Percentiles rank a stretch among this genome's conserved stretches.
phyloP scores from a whole-genome alignment of 2,329 filamentous ascomycete genomes.

The Sclerotinia sclerotiorum region DNA sequence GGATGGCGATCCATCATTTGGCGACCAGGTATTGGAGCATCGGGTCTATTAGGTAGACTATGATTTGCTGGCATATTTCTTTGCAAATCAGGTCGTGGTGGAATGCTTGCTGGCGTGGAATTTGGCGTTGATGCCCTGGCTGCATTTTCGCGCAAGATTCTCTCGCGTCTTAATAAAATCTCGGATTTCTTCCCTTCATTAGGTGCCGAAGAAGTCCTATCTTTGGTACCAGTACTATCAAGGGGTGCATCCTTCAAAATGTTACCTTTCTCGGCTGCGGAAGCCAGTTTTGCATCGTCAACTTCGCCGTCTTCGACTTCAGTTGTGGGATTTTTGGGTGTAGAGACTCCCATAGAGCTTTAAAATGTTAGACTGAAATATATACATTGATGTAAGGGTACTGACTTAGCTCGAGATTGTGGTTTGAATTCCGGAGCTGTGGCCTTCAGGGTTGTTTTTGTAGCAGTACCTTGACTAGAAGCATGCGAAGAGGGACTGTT shows the following conservation, averaged over 20 bases:
- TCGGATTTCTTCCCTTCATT: constrained; percentile 35
- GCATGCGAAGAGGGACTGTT: constrained; percentile 22
- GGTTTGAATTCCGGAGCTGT: constrained; percentile 67
- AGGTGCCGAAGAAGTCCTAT: constrained; percentile 28
- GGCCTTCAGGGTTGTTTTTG: constrained; percentile 52
- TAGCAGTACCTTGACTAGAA: constrained; percentile 15
- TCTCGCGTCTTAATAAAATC: constrained; percentile 35
- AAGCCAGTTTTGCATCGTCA: constrained; percentile 53
- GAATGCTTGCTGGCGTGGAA: constrained; percentile 27
- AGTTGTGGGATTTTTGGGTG: constrained; percentile 35
- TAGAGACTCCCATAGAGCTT: constrained; percentile 40
- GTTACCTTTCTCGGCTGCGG: constrained; percentile 17
- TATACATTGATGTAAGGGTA: constrained; percentile 7
- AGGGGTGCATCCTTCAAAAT: constrained; percentile 18
- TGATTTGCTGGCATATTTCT: constrained; percentile 29
- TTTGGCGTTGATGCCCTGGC: constrained; percentile 32
- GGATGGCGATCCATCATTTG: constrained; percentile 37
- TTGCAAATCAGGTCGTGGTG: constrained; percentile 32
- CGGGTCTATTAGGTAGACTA: constrained; percentile 39
- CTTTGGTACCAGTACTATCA: constrained; percentile 26
- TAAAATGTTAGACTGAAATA: constrained; percentile 40
- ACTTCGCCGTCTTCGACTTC: constrained; percentile 75
- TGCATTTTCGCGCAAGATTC: constrained; percentile 36
- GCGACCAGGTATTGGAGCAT: constrained; percentile 38
- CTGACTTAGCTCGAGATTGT: constrained; percentile 41